Base-by-base conservation (phyloP, 257 asterid species). In the Leptodermis oblonga region DNA sequence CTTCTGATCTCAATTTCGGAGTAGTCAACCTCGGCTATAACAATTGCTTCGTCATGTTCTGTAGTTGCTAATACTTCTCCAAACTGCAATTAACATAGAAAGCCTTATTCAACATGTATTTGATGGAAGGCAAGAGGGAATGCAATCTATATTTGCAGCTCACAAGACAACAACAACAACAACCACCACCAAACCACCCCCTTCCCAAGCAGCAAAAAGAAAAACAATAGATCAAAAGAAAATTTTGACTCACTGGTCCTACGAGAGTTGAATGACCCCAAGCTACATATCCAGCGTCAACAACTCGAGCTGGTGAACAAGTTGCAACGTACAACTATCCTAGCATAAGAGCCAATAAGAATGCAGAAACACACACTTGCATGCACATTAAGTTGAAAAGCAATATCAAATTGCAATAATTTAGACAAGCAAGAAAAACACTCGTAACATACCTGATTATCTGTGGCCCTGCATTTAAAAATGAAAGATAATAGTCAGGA, bases 201-300 rank as follows among this genome's bases (percentile, higher is more conserved):
- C 52, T 3, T 43, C 20, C 49, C 54, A 17, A 15, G 1, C 3
- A 25, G 58, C 1, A 17, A 15, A 20, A 51, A n/a, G 13, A 22
- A n/a, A n/a, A n/a, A 34, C 39, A 64, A 17, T 28, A 41, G 1
- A 68, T 23, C n/a, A n/a, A 52, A 46, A 65, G 67, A 8, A 76
- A 37, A 22, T n/a, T 56, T 42, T 2, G 66, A 82, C 95, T 87
- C 81, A 90, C 99, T 14, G 97, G 99, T 69, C 97, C 96, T 55
- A 94, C 71, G n/a, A 94, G 92, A 4, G 99, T 83, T 30, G 99
- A 94, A 78, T 91, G 99, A 6, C 99, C 99, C 99, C 97, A 94
- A 22, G 96, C 99, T 39, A 90, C 85, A 39, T 87, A 90, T 69
- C 92, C 96, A 78, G 92, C 96, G 65, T 72, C 78, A 77, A 76